These are phyloP conservation scores for Sclerotinia glacialis DNA, from an alignment of 2,329 filamentous ascomycete species.

Conservation along the genomic window DNA sequence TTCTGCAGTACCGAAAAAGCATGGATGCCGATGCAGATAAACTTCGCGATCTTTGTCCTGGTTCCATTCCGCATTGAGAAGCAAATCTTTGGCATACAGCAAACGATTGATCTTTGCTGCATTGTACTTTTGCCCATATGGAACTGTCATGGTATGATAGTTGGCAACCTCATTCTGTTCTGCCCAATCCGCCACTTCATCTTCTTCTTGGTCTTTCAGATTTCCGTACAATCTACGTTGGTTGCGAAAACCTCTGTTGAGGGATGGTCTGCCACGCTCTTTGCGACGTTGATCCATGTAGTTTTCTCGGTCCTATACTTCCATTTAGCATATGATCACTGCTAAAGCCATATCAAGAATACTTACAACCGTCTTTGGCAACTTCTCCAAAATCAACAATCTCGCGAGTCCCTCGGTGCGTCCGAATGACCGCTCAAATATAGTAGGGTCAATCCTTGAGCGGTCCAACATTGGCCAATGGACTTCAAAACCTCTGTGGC, in stretches of 20 bases:
- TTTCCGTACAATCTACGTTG: constrained; percentile 57
- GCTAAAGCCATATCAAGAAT: background rate
- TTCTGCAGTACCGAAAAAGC: constrained; percentile 74
- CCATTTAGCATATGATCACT: background rate
- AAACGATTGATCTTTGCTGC: constrained; percentile 77
- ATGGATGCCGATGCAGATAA: constrained; percentile 78
- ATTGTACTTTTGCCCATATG: constrained; percentile 60
- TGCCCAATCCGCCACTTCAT: constrained; percentile 78
- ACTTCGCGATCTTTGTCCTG: constrained; percentile 70
- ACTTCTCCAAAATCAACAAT: constrained; percentile 73
- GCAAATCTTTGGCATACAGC: constrained; percentile 74
- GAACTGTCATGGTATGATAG: constrained; percentile 75
- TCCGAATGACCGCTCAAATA: constrained; percentile 78
- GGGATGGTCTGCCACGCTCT: constrained; percentile 67
- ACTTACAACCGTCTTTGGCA: constrained; percentile 57
- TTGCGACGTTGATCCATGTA: constrained; percentile 68
- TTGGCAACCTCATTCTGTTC: constrained; percentile 72
- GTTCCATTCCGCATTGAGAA: constrained; percentile 88
- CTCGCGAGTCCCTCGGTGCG: constrained; percentile 75
- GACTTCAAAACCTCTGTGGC: constrained; percentile 78
- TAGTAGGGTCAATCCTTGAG: constrained; percentile 76
- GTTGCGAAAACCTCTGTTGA: constrained; percentile 45
- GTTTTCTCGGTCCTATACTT: constrained; percentile 55
- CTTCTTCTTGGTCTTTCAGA: constrained; percentile 73
- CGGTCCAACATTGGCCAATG: constrained; percentile 75